Percentiles rank a stretch among this genome's conserved stretches.
These are phyloP conservation scores for Trichoderma arundinaceum DNA, from an alignment of 2,329 filamentous ascomycete genomes.

Conservation along the genomic window DNA sequence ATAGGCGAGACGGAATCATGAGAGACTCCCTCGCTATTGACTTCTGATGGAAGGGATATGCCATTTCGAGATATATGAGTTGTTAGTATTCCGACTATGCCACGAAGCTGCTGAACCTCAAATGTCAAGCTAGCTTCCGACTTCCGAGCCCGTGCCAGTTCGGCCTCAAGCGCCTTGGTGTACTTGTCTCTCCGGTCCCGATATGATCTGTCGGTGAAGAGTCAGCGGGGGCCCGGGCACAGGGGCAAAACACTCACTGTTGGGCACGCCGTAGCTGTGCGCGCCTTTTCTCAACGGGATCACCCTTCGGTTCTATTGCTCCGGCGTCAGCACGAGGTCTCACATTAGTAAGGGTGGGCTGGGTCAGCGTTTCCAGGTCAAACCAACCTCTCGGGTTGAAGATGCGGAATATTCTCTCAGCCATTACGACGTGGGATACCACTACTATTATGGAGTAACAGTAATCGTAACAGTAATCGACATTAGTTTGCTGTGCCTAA, in stretches of 20 bases:
- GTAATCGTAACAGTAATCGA: not conserved
- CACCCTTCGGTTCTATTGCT: constrained; percentile 36
- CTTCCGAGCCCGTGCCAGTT: constrained; percentile 34
- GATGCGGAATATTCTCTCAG: constrained; percentile 42
- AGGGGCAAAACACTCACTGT: constrained; percentile 33
- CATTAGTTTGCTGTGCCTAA: not conserved
- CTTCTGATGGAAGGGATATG: constrained; percentile 17
- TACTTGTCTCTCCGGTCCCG: constrained; percentile 42
- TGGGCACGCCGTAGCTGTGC: constrained; percentile 41
- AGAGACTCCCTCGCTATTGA: not conserved
- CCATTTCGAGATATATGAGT: constrained; percentile 33
- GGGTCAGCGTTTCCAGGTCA: not conserved
- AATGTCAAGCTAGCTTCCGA: constrained; percentile 36
- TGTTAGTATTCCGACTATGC: constrained; percentile 33
- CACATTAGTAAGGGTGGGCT: not conserved
- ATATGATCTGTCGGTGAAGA: constrained; percentile 37
- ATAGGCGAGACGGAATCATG: not conserved
- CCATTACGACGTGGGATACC: constrained; percentile 29
- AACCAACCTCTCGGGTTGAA: constrained; percentile 41
- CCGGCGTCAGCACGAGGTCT: constrained; percentile 1
- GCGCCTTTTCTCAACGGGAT: constrained; percentile 38
- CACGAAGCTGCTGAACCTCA: constrained; percentile 34
- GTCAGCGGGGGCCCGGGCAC: not conserved
- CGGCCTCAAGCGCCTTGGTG: constrained; percentile 39
- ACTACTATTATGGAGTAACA: not conserved